Conservation (phyloP, 306 rosid genomes). For the Begonia masoniana region DNA sequence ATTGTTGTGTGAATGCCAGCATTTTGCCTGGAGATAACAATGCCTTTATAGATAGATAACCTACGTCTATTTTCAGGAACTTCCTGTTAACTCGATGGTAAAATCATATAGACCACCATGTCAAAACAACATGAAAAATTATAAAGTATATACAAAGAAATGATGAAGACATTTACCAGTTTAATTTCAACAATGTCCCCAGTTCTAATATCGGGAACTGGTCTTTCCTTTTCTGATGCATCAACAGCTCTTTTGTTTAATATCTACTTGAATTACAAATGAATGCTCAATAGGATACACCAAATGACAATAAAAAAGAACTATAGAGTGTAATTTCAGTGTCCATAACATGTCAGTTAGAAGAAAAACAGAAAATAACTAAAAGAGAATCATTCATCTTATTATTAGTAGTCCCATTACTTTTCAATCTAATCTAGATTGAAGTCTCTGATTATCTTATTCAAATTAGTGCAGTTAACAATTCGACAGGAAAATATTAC, state of each 20-base stretch:
- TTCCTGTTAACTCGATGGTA: conserved; percentile 35
- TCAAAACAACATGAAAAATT: background rate
- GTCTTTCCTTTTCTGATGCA: conserved; percentile 60
- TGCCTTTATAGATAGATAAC: conserved; percentile 75
- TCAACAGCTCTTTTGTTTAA: conserved; percentile 72
- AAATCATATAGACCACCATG: background rate
- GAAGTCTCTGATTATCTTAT: too few species aligned
- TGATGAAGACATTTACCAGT: conserved; percentile 37
- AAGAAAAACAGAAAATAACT: too few species aligned
- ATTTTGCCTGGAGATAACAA: conserved; percentile 86
- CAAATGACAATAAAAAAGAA: background rate
- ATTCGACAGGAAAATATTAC: background rate
- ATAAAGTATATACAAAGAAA: background rate
- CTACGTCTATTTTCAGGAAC: conserved; percentile 93
- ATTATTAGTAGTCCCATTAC: too few species aligned
- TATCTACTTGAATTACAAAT: conserved; percentile 35
- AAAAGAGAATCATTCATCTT: too few species aligned
- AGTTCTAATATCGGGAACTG: conserved; percentile 68
- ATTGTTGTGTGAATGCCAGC: conserved; percentile 94
- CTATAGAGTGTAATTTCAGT: too few species aligned
- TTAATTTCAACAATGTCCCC: conserved; percentile 83
- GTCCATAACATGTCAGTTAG: too few species aligned
- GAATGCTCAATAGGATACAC: background rate
- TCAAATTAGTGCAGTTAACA: too few species aligned
- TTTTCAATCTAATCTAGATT: too few species aligned